Base-by-base conservation (phyloP, 2,329 filamentous ascomycete genomes). In the Curvularia hawaiiensis region DNA sequence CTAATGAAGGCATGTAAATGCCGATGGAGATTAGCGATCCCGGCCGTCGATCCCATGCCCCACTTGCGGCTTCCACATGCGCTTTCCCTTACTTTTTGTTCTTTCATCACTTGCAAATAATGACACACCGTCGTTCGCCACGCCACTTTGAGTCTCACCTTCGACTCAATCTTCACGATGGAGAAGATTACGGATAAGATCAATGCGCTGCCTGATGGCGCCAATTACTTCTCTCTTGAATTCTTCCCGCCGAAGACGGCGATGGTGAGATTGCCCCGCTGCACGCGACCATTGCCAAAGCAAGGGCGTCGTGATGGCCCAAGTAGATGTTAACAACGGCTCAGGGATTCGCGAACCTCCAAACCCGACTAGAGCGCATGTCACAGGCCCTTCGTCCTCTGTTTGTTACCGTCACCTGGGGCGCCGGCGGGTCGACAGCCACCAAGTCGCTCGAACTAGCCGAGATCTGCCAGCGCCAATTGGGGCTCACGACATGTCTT, bases 171-270 rank as follows among this genome's bases (percentile, higher is more conserved):
- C 26, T 30, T 18, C 54, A 59, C 44, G 28, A 76, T 76, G 74
- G 74, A 76, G 70, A 95, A 91, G 79, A 93, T 97, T 75, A 96
- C 92, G 62, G 90, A 96, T 83, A 97, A 97, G 83, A 94, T 98
- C 74, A 90, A 91, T 79, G 91, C 92, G 60, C 81, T 99, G 80
- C 90, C 91, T 77, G 85, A 89, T 63, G 87, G 91, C 77, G 85
- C 86, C 64, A 88, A 85, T 75, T 98, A 95, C 82, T 96, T 97
- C 79, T 98, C 95, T 47, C 89, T 98, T 78, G 95, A 99, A 80
- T 99, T 99, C 86, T 99, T 99, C 81, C 95, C 95, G 66, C 95
- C 95, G 62, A 99, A 98, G 82, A 99, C 95, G 46, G 84, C 89
- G 60, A 97, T 96, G 88, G 85, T 86, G 72, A 69, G 78, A 56